Evolutionary conservation across 1,139 yeast species (phyloP), one percentile per base, ranked within the genome.

Genomic region (Meyerozyma carpophila): DNA sequence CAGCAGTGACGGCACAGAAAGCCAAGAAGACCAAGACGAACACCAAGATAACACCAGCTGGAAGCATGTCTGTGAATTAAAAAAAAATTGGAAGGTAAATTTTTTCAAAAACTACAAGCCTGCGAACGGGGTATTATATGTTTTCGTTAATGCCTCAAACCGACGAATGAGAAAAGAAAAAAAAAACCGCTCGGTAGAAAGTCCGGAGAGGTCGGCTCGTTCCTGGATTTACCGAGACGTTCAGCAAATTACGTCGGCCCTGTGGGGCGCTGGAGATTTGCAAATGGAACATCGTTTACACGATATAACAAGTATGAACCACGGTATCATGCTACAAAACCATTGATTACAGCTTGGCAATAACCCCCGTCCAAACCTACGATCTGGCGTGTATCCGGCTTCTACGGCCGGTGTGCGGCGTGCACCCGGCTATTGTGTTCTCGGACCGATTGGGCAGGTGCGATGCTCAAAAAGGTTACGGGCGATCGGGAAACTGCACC

Each of bases 1-100:
- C 62, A 56, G 66, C 70, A 47, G 52, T 47, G 43, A 73, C 53
- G 51, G 68, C 72, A 52, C 59, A 52, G 56, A 59, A 61, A 50
- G 73, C 75, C 57, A 64, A 65, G 64, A 72, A 72, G 48, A 73
- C 49, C 56, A 73, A 68, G 54, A 69, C 71, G 62, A 73, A 73
- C 53, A 73, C 78, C 58, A 73, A 64, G 58, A 73, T 73, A 67
- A 73, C 78, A 67, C 78, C 78, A 39, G 77, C 59, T 60, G 78
- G 78, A 48, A 73, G 67, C 78, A 73, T 73, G 56, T 52, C 59
- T 47, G 45, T 46, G 26, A 39, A 43, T 20, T 6, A 40, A 44
- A 42, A 36, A 16, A 21, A 21, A 43, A 39, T 20, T 29, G 37
- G 29, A 37, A 42, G 41, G 42, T 41, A 41, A 34, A 34, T 34